phyloP scores from a whole-genome alignment of 2,329 filamentous ascomycete species.

The Neonectria coccinea region DNA sequence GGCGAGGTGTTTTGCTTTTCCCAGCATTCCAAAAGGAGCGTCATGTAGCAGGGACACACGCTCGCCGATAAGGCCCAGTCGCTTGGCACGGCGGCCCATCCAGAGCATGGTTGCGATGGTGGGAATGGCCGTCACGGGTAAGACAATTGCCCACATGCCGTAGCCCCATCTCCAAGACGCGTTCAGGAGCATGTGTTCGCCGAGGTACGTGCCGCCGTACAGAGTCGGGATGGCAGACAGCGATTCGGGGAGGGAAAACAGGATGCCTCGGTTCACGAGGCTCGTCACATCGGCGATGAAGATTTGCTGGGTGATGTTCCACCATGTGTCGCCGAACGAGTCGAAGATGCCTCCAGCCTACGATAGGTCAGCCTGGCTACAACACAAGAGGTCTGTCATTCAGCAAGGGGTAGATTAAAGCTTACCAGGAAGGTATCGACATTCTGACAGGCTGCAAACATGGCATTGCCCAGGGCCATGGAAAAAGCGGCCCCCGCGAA shows the following conservation, averaged over 20 bases:
- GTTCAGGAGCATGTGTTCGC: slow-evolving; percentile 29
- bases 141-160: slow-evolving; percentile 32
- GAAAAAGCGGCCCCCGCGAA: slow-evolving; percentile 20
- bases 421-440: slow-evolving; percentile 36
- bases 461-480: slow-evolving; percentile 31
- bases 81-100: background rate
- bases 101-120: slow-evolving; percentile 22
- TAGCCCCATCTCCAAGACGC: slow-evolving; percentile 37
- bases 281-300: slow-evolving; percentile 36
- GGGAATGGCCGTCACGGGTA: slow-evolving; percentile 27
- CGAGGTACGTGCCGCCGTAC: slow-evolving; percentile 36
- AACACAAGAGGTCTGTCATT: background rate
- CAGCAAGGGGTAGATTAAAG: background rate
- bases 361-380: fast-evolving
- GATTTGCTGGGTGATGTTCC: slow-evolving; percentile 38
- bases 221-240: slow-evolving; percentile 34
- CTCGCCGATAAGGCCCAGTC: background rate
- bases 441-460: slow-evolving; percentile 33
- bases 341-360: slow-evolving; percentile 38
- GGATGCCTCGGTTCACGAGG: slow-evolving; percentile 35
- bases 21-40: background rate
- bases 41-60: background rate
- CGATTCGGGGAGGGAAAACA: slow-evolving; percentile 35
- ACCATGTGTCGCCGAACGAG: slow-evolving; percentile 31
- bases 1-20: slow-evolving; percentile 15